These are phyloP conservation scores for Aspergillus transmontanensis DNA, from an alignment of 2,329 filamentous ascomycete genomes.

Conservation along the genomic window DNA sequence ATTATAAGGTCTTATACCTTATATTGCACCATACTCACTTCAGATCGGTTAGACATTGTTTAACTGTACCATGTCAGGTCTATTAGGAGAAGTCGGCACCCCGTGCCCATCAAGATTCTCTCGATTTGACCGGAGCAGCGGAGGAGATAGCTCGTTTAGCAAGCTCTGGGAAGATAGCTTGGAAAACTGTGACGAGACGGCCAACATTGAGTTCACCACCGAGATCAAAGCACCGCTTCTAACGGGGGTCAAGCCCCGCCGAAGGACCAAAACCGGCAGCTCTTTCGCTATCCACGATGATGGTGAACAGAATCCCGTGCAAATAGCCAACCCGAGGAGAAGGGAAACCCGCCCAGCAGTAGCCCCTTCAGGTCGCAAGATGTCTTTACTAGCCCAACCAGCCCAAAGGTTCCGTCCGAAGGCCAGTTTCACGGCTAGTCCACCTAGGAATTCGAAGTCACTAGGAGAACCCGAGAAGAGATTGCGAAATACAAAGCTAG, in stretches of 20 bases:
- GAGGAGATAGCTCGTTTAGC: constrained; percentile 23
- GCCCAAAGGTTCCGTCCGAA: constrained; percentile 43
- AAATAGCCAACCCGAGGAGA: constrained; percentile 17
- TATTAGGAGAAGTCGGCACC: constrained; percentile 31
- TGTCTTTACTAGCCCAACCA: constrained; percentile 43
- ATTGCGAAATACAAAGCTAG: constrained; percentile 11
- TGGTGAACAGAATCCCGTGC: constrained; percentile 15
- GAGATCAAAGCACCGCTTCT: constrained; percentile 37
- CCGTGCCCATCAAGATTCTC: constrained; percentile 36
- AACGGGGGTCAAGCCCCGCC: constrained; percentile 31
- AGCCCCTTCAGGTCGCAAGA: constrained; percentile 24
- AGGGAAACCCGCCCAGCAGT: constrained; percentile 21
- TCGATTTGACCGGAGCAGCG: constrained; percentile 19
- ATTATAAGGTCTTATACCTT: not conserved
- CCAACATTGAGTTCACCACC: constrained; percentile 44
- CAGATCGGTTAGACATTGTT: not conserved
- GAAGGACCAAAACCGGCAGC: constrained; percentile 27
- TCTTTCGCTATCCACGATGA: constrained; percentile 46
- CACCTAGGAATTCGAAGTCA: constrained; percentile 17
- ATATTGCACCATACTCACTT: not conserved
- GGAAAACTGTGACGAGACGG: constrained; percentile 36
- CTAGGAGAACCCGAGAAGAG: constrained; percentile 12
- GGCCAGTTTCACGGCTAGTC: constrained; percentile 29
- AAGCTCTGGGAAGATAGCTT: constrained; percentile 30
- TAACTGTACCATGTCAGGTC: constrained; percentile 26